Evolutionary conservation across 495 filamentous ascomycete species (phyloP).

Genomic region (Cetradonia linearis): DNA sequence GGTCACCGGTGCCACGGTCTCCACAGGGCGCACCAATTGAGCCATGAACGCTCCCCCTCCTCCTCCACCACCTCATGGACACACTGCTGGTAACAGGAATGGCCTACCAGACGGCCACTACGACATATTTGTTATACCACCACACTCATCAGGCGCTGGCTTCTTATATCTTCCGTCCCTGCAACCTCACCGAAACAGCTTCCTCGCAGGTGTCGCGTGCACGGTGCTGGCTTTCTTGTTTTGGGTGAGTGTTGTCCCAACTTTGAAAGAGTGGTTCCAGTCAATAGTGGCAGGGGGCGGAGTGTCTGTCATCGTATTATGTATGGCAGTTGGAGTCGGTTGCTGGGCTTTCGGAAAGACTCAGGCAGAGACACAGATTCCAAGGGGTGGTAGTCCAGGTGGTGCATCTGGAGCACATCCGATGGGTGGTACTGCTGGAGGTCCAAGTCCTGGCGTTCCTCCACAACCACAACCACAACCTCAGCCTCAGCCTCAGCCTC

Average conservation of each 20-base stretch:
- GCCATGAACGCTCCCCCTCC: constrained; percentile 49
- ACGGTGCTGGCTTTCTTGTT: constrained; percentile 59
- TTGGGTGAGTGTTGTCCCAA: constrained; percentile 57
- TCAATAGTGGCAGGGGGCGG: constrained; percentile 51
- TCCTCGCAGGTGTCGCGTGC: constrained; percentile 69
- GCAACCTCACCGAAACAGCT: constrained; percentile 77
- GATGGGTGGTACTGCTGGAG: constrained; percentile 21
- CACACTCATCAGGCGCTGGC: constrained; percentile 80
- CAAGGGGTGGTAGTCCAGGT: constrained; percentile 29
- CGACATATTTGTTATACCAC: constrained; percentile 94
- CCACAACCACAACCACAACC: constrained; percentile 19
- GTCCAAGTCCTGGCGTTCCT: constrained; percentile 23
- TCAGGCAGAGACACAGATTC: constrained; percentile 40
- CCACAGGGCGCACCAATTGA: constrained; percentile 1
- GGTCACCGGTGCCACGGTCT: background rate
- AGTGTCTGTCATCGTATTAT: constrained; percentile 48
- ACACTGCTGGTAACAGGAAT: constrained; percentile 47
- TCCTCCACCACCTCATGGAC: constrained; percentile 59
- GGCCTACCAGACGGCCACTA: constrained; percentile 76
- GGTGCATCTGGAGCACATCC: constrained; percentile 31
- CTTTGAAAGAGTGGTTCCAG: constrained; percentile 55
- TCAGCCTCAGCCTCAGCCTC: constrained; percentile 17
- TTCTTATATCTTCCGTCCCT: constrained; percentile 92
- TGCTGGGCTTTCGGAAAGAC: constrained; percentile 65
- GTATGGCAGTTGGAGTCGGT: constrained; percentile 60